Evolutionary conservation across 2,329 filamentous ascomycete genomes (phyloP), one percentile per base, ranked within the genome.

Genomic region (Westerdykella sp.): DNA sequence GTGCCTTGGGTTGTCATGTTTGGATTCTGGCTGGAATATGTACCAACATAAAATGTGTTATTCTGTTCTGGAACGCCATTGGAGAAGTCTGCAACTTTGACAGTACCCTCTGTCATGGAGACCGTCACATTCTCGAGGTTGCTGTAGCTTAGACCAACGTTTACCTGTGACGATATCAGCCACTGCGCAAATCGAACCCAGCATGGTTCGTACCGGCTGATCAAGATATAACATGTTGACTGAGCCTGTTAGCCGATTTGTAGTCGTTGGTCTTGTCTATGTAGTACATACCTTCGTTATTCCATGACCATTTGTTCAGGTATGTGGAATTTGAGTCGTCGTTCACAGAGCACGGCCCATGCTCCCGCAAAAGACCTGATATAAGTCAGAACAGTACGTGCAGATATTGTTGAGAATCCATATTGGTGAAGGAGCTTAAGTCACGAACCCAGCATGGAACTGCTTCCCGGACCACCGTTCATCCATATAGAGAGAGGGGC

Each of bases 261-360:
- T 12, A n/a, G 23, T 21, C 6, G 18, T 21, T 6, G 18, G 18
- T 6, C 18, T 21, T 21, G 18, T 4, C 18, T 12, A n/a, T 31
- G 12, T 30, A 21, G 11, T 11, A 21, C 13, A n/a, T 42, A 57
- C 54, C 53, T 42, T 81, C 71, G 44, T 78, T 77, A 49, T 83
- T 83, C 77, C 79, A 84, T 0, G 76, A 77, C 69, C 73, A 80
- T 2, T 77, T 73, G 53, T 81, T 84, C 6, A 70, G 43, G n/a
- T 58, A 57, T 0, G 69, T 72, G 0, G 66, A 66, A 47, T 77
- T 79, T 0, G 73, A 75, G 47, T 80, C 76, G 3, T 62, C 48
- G 36, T 76, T 73, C 25, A 81, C 69, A 12, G 53, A 60, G 54
- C 80, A 83, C 2, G 79, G 78, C 1, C 74, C 74, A 46, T 75